Base-by-base conservation (phyloP, 176 grass and related monocot genomes). In the Urochloa ruziziensis region DNA sequence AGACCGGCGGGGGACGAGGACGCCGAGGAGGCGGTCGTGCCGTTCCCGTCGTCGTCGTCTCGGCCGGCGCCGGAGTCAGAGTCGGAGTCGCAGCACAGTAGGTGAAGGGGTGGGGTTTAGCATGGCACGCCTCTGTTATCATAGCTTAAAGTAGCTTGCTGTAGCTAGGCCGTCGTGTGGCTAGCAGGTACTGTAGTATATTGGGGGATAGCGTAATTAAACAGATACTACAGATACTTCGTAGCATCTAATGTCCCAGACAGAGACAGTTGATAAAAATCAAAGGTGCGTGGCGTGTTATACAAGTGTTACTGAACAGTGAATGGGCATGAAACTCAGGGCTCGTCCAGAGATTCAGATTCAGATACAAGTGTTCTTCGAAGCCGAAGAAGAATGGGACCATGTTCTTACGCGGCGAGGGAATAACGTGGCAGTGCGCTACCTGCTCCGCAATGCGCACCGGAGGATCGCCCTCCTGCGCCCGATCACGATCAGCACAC, bases 1-100 rank as follows among this genome's bases (percentile, higher is more conserved):
- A 42, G 7, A 1, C 32, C 6, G 10, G 17, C 56, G 3, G 39
- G 11, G 5, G 79, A 70, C 21, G 79, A 64, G 16, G 79, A 43
- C 29, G 21, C 28, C 15, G 77, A 81, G 70, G 78, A 60, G 0
- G 57, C 65, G 27, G 44, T 83, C 54, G 86, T 86, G 79, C 46
- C 59, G 19, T 49, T 63, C 35, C 71, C 56, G 10, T 34, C 74
- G 10, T 34, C 74, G 36, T 30, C 53, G 49, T 52, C 66, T 10
- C 27, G 51, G 36, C 62, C 27, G 18, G 28, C 18, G n/a, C n/a
- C n/a, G 19, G 49, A 16, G 49, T 5, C 53, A 2, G 56, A 64
- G 25, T 23, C 59, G 3, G 70, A 53, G 40, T 48, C 57, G 39
- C 58, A 47, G 21, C 36, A 49, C 76, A 63, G 76, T 11, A n/a